Evolutionary conservation across 2,329 filamentous ascomycete species (phyloP), one percentile per base, ranked within the genome.

Genomic region (Taxawa tesnikishii): DNA sequence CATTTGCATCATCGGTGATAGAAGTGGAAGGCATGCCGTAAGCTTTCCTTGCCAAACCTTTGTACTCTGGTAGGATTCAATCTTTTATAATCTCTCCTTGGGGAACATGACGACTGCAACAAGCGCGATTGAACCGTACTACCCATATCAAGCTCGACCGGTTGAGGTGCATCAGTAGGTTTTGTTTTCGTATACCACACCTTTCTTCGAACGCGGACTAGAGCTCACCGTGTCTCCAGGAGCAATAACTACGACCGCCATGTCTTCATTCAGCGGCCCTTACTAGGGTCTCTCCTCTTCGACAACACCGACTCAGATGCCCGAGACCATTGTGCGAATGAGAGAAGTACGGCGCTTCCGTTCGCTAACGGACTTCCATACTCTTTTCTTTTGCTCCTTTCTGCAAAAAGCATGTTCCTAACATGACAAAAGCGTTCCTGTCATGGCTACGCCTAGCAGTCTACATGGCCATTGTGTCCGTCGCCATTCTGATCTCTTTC

Each of bases 401-500:
- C 11, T 10, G 11, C 8, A 8, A n/a, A 12, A 17, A 31, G 15
- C 2, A 6, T 28, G 10, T 7, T 25, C 21, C 17, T 32, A 8
- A 23, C 31, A 27, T n/a, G 4, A 21, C 9, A 13, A 5, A 34
- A 64, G 59, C 73, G 0, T 94, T 94, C 51, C 76, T 96, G 16
- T 90, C 88, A 2, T 94, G 90, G 70, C 73, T 96, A 13, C 77
- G 87, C 4, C 70, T 96, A 2, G 78, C 82, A 18, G 73, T 94
- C 45, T 94, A 94, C 61, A 87, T 96, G 71, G 76, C 84, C 42
- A 67, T 98, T 31, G 84, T 96, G 6, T 75, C 83, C 16, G 73
- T 93, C 18, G 88, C 90, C 31, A 94, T 98, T 43, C 76, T 93
- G 7, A 68, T 94, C 31, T 93, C 83, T 10, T 98, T 98, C 55